These are phyloP conservation scores for Tetrapisispora pingtungensis DNA, from an alignment of 805 yeast species.

Conservation along the genomic window DNA sequence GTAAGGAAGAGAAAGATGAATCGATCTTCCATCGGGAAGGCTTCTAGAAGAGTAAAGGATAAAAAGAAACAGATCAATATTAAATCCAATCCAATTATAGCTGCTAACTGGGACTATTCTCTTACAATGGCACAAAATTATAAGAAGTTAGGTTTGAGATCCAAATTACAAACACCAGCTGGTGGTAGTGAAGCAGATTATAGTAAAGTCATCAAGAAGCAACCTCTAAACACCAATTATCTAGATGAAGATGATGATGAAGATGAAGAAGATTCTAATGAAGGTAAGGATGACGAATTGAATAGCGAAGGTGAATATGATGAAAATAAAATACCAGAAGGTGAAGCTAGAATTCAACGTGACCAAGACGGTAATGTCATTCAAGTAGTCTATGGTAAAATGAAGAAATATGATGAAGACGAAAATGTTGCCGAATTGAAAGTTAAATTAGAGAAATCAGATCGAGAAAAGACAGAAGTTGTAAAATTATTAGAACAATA, in stretches of 20 bases:
- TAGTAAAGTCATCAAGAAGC: conserved; percentile 30
- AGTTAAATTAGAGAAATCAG: conserved; percentile 13
- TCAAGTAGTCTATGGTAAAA: conserved; percentile 62
- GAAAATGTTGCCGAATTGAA: conserved; percentile 26
- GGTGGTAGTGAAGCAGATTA: conserved; percentile 72
- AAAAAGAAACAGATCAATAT: conserved; percentile 58
- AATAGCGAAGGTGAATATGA: conserved; percentile 29
- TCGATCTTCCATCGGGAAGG: conserved; percentile 58
- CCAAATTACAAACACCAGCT: conserved; percentile 54
- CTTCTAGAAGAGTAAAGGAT: conserved; percentile 61
- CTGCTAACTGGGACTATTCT: conserved; percentile 80
- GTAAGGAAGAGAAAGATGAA: conserved; percentile 84
- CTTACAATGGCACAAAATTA: conserved; percentile 81
- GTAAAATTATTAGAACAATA: conserved; percentile 59
- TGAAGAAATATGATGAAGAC: conserved; percentile 31
- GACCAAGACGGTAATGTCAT: conserved; percentile 59
- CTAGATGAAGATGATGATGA: conserved; percentile 23
- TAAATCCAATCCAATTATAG: conserved; percentile 69
- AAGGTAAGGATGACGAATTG: conserved; percentile 10
- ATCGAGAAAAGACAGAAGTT: conserved; percentile 39
- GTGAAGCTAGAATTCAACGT: conserved; percentile 68
- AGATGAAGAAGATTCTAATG: conserved; percentile 16
- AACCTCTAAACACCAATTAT: conserved; percentile 22
- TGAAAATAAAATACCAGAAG: conserved; percentile 54
- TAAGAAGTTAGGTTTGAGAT: conserved; percentile 64